Evolutionary conservation across 78 protist species (phyloP).

Genomic region (Polysphondylium violaceum): DNA sequence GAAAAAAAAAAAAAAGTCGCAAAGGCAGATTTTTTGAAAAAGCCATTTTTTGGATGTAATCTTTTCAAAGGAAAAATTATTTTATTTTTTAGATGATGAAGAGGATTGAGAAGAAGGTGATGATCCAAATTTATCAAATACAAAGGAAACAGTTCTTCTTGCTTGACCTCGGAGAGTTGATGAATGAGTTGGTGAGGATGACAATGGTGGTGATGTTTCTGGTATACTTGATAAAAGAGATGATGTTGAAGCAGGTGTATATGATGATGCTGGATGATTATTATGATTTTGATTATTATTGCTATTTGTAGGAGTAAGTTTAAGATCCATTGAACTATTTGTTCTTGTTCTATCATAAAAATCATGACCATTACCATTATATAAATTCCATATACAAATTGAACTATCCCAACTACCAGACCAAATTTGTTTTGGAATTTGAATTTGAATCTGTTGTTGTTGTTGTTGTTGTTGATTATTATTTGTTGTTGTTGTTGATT

Average conservation of each 20-base stretch:
- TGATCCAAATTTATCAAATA: conserved; percentile 65
- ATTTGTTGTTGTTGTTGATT: neutral
- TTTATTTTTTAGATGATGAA: too few species aligned
- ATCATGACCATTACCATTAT: conserved; percentile 3
- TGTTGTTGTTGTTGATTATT: neutral
- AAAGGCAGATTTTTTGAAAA: too few species aligned
- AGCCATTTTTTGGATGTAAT: too few species aligned
- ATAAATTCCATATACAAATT: conserved; percentile 36
- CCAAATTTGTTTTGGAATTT: conserved; percentile 50
- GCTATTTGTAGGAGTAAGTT: too few species aligned
- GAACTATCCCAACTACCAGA: conserved; percentile 48
- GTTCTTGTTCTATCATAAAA: conserved; percentile 5
- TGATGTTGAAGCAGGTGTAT: neutral
- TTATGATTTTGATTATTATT: neutral
- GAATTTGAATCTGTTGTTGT: neutral
- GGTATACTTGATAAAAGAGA: neutral
- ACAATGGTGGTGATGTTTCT: neutral
- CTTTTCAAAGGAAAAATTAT: too few species aligned
- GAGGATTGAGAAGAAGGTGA: too few species aligned
- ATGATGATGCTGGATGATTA: conserved; percentile 7
- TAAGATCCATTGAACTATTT: too few species aligned
- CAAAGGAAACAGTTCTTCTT: conserved; percentile 67
- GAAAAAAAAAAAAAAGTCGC: too few species aligned
- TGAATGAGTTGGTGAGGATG: conserved; percentile 14
- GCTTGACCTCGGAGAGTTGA: conserved; percentile 19